These are phyloP conservation scores for Microthyrium microscopicum DNA, from an alignment of 2,329 filamentous ascomycete genomes.

Conservation along the genomic window DNA sequence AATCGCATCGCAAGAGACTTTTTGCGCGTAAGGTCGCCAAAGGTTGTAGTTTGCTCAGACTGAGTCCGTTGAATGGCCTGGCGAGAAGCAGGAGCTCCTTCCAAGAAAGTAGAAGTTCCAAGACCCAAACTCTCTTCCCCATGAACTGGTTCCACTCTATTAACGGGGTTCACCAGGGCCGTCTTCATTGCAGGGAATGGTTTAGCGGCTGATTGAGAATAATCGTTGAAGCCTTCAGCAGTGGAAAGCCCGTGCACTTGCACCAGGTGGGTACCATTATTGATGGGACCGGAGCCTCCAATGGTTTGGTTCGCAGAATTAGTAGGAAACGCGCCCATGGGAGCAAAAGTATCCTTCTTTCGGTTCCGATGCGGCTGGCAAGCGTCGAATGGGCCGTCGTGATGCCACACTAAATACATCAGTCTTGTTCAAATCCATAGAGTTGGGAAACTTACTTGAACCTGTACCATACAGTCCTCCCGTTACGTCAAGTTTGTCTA, in stretches of 20 bases:
- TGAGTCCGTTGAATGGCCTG: conserved; percentile 62
- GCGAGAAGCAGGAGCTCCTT: conserved; percentile 76
- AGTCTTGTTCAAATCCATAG: conserved; percentile 2
- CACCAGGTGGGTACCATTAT: conserved; percentile 65
- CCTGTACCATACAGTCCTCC: conserved; percentile 91
- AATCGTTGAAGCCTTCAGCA: conserved; percentile 84
- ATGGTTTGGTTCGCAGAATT: conserved; percentile 85
- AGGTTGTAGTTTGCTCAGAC: conserved; percentile 43
- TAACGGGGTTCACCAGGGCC: conserved; percentile 47
- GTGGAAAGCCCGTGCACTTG: conserved; percentile 71
- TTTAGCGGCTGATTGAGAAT: conserved; percentile 30
- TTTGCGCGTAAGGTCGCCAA: conserved; percentile 56
- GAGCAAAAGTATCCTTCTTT: conserved; percentile 63
- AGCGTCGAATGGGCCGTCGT: conserved; percentile 93
- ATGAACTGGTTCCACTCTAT: conserved; percentile 56
- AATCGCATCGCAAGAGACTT: conserved; percentile 90
- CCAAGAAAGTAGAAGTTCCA: conserved; percentile 88
- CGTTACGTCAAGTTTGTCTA: conserved; percentile 91
- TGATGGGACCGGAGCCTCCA: conserved; percentile 73
- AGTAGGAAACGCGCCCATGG: conserved; percentile 92
- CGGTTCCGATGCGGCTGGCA: conserved; percentile 89
- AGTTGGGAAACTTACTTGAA: conserved; percentile 42
- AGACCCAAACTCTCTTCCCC: conserved; percentile 71
- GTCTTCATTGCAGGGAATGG: conserved; percentile 3
- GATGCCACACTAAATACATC: conserved; percentile 61